Conservation (phyloP, 371 early-diverging fungal genomes). For the Mucor piriformis region DNA sequence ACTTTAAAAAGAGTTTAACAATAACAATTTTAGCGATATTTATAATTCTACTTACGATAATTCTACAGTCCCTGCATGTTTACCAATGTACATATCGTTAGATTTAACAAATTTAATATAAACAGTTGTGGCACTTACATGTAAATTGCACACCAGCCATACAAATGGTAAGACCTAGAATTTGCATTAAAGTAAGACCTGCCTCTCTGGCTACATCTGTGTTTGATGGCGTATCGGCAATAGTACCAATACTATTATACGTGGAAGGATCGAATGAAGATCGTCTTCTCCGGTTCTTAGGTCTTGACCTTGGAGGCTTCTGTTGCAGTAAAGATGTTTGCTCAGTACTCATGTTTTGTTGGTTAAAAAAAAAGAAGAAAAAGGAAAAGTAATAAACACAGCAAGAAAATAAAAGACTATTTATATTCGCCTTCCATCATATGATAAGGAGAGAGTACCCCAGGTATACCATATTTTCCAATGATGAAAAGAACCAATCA, state of each 20-base stretch:
- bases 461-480: not conserved
- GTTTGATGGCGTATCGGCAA: constrained; percentile 13
- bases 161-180: constrained; percentile 56
- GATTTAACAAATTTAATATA: not conserved
- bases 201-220: constrained; percentile 16
- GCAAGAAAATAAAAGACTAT: constrained; percentile 2
- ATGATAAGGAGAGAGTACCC: constrained; percentile 1
- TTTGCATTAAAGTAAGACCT: constrained; percentile 29
- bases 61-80: constrained; percentile 56
- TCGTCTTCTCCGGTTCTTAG: constrained; percentile 40
- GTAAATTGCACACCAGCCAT: constrained; percentile 72
- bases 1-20: constrained; percentile 27
- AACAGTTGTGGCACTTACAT: constrained; percentile 41
- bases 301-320: constrained; percentile 42
- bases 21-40: not conserved
- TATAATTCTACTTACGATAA: constrained; percentile 42
- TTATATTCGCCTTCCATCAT: constrained; percentile 1
- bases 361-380: not conserved
- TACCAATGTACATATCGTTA: not conserved
- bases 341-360: constrained; percentile 10
- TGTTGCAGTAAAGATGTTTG: constrained; percentile 24
- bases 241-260: constrained; percentile 40
- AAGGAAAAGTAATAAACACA: constrained; percentile 8
- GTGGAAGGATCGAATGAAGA: constrained; percentile 54
- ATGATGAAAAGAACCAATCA: constrained; percentile 16